Conservation (phyloP, 2,329 filamentous ascomycete genomes). For the Penicillium capsulatum region DNA sequence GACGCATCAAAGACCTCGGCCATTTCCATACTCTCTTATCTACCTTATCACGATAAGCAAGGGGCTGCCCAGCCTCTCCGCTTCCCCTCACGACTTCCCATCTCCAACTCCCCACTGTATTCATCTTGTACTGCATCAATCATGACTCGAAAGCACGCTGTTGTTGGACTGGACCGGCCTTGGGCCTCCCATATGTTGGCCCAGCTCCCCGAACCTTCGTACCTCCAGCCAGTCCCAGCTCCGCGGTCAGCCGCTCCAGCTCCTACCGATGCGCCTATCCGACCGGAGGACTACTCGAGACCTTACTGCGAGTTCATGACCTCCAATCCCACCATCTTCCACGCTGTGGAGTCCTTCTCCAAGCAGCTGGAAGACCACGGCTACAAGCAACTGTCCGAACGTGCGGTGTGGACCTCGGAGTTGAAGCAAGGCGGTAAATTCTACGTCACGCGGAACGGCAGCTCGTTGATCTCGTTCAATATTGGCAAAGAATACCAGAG, state of each 20-base stretch:
- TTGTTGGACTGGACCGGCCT: conserved; percentile 27
- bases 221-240: conserved; percentile 8
- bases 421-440: conserved; percentile 81
- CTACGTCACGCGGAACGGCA: conserved; percentile 80
- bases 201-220: conserved; percentile 24
- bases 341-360: conserved; percentile 76
- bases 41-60: neutral
- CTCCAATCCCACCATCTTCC: conserved; percentile 88
- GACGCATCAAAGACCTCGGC: too few species aligned
- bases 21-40: too few species aligned
- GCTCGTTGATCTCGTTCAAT: conserved; percentile 77
- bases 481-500: conserved; percentile 75
- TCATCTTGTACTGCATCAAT: conserved; percentile 9
- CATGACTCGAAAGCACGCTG: conserved; percentile 33
- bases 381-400: conserved; percentile 70
- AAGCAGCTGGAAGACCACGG: conserved; percentile 66
- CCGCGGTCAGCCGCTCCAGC: conserved; percentile 15
- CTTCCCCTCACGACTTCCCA: neutral
- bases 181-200: conserved; percentile 31
- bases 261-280: conserved; percentile 21
- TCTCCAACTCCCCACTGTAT: conserved; percentile 16
- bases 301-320: conserved; percentile 85
- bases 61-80: neutral
- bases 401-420: conserved; percentile 70
- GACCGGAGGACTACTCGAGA: conserved; percentile 64